Percentiles rank a stretch among this genome's conserved stretches.
These are phyloP conservation scores for Trametes sp. DNA, from an alignment of 1,284 basidiomycete species.

Conservation along the genomic window DNA sequence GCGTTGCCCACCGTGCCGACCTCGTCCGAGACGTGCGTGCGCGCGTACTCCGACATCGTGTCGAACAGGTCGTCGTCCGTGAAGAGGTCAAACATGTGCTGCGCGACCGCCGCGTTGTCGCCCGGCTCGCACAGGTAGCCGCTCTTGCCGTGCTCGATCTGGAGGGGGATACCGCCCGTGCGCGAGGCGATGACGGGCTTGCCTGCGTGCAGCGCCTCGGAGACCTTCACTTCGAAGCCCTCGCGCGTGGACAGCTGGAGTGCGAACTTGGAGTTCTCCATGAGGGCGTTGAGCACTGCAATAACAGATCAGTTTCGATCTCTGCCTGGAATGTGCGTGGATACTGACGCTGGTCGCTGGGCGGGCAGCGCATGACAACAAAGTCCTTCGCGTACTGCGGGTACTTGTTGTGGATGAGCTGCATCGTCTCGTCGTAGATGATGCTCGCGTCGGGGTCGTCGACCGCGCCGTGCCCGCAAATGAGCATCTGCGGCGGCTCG, in stretches of 20 bases:
- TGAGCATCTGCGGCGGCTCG: constrained; percentile 79
- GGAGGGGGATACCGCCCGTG: constrained; percentile 90
- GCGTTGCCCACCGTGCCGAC: constrained; percentile 83
- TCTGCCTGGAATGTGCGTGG: background rate
- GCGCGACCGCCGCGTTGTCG: constrained; percentile 76
- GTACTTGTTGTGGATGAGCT: constrained; percentile 64
- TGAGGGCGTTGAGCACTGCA: constrained; percentile 77
- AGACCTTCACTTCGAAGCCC: constrained; percentile 93
- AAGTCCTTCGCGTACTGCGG: constrained; percentile 70
- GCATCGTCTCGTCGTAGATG: constrained; percentile 82
- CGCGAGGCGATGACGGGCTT: constrained; percentile 82
- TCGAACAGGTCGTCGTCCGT: constrained; percentile 73
- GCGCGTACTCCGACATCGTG: constrained; percentile 71
- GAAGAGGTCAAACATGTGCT: constrained; percentile 76
- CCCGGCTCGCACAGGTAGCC: constrained; percentile 81
- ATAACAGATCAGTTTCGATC: background rate
- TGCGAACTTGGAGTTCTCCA: constrained; percentile 80
- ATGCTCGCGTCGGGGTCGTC: constrained; percentile 87
- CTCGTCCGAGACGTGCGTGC: constrained; percentile 80
- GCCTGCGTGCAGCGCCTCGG: constrained; percentile 86
- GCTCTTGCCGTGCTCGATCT: constrained; percentile 83
- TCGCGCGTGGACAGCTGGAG: constrained; percentile 84
- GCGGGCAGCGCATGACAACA: constrained; percentile 80
- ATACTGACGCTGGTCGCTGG: constrained; percentile 78
- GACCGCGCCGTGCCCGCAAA: constrained; percentile 89